Base-by-base conservation (phyloP, 331 rosid genomes). In the Malus hybrid region DNA sequence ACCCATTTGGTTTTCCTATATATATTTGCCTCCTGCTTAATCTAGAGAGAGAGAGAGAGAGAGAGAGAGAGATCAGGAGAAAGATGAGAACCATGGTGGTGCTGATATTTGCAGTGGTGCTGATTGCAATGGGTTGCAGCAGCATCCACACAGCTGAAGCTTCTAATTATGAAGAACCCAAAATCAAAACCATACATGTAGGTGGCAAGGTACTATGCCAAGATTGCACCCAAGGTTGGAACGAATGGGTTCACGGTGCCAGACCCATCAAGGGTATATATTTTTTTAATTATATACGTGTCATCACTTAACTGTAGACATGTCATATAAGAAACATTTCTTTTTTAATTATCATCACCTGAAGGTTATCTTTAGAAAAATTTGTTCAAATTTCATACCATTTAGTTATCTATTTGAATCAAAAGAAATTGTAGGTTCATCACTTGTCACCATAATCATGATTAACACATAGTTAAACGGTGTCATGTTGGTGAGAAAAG, bases 141-240 rank as follows among this genome's bases (percentile, higher is more conserved):
- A 14, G 54, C n/a, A 74, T 72, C 79, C 83, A 59, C 75, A 59
- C 69, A 2, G 89, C 46, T 50, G 65, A 76, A 22, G 90, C 83
- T 22, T 60, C 73, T 19, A 7, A 73, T 10, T 13, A 7, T 24
- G 79, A 75, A 19, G 89, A 88, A 73, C 5, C 83, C 32, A 73
- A 32, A 78, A 78, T 73, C 20, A 69, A 28, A 76, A 79, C 74
- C 20, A 75, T 88, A 14, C 87, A 85, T 60, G 87, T 90, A 2
- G 88, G 73, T 27, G 98, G 98, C 24, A 91, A 86, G 81, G 98
- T 93, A 32, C n/a, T 87, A 61, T 93, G 98, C 88, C 98, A 91
- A 69, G 98, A 91, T 78, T 93, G 98, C 78, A 85, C 87, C 31
- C 83, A 83, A 55, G 96, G 85, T 22, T 93, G 93, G 93, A 85